A percentile compares a stretch with the other conserved stretches of the same genome.
These are phyloP conservation scores for Penicillium sp. DNA, from an alignment of 2,329 filamentous ascomycete species.

Conservation along the genomic window DNA sequence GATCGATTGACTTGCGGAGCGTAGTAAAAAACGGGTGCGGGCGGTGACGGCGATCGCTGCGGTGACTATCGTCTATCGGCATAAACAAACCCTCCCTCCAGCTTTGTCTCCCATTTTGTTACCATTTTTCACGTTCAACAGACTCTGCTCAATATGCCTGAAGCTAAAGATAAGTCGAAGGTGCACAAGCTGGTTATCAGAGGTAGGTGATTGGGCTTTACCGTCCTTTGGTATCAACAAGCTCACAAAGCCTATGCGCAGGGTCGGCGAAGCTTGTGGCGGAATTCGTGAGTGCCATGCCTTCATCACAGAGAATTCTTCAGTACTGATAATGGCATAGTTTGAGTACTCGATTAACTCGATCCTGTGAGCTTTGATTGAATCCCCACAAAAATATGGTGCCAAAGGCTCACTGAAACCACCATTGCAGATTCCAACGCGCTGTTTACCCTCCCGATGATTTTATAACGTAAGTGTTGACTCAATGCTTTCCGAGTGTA, in stretches of 20 bases:
- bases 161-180: conserved; percentile 72
- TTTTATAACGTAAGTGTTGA: conserved; percentile 73
- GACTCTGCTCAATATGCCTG: conserved; percentile 37
- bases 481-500: background rate
- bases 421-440: conserved; percentile 70
- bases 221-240: background rate
- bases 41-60: conserved; percentile 35
- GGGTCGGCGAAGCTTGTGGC: conserved; percentile 82
- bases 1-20: background rate
- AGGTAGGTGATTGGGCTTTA: conserved; percentile 26
- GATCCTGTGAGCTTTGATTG: conserved; percentile 66
- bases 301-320: conserved; percentile 4
- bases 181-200: conserved; percentile 82
- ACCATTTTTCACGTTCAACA: background rate
- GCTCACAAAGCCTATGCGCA: conserved; percentile 38
- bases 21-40: conserved; percentile 34
- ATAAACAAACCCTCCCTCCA: conserved; percentile 35
- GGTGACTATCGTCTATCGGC: conserved; percentile 31
- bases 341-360: conserved; percentile 99
- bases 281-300: conserved; percentile 73
- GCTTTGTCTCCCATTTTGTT: background rate
- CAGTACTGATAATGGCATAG: conserved; percentile 43
- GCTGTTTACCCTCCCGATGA: conserved; percentile 88
- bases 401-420: conserved; percentile 19
- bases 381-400: background rate